phyloP scores from a whole-genome alignment of 2,329 filamentous ascomycete genomes.

The Trichoderma pleuroti region DNA sequence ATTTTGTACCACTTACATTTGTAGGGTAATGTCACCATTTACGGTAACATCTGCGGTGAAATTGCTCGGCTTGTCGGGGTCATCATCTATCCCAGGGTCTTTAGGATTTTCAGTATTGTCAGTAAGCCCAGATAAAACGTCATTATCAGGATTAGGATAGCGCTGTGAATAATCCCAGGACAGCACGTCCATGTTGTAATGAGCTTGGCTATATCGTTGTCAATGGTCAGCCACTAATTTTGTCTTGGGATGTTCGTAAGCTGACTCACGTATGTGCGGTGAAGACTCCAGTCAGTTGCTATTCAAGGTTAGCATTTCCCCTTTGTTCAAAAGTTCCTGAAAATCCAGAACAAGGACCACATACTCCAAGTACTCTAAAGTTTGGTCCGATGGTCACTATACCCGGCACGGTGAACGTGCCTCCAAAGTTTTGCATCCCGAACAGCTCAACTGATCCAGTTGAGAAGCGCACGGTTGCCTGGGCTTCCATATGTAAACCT shows the following conservation, averaged over 20 bases:
- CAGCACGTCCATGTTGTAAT: neutral
- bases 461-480: neutral
- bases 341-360: neutral
- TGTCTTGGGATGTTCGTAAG: neutral
- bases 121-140: neutral
- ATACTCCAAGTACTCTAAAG: neutral
- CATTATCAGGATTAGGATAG: neutral
- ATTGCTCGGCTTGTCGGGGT: neutral
- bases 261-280: neutral
- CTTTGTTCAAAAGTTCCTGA: fast-evolving
- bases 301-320: neutral
- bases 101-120: neutral
- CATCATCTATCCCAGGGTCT: neutral
- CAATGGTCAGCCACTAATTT: neutral
- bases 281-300: neutral
- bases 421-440: neutral
- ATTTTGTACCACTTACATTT: neutral
- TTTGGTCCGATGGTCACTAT: neutral
- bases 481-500: neutral
- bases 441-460: neutral
- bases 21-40: neutral
- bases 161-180: neutral
- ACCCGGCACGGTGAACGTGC: neutral
- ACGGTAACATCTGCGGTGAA: neutral
- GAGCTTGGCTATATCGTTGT: neutral